phyloP scores from a whole-genome alignment of 83 land plant genomes.

The Thuja plicata region DNA sequence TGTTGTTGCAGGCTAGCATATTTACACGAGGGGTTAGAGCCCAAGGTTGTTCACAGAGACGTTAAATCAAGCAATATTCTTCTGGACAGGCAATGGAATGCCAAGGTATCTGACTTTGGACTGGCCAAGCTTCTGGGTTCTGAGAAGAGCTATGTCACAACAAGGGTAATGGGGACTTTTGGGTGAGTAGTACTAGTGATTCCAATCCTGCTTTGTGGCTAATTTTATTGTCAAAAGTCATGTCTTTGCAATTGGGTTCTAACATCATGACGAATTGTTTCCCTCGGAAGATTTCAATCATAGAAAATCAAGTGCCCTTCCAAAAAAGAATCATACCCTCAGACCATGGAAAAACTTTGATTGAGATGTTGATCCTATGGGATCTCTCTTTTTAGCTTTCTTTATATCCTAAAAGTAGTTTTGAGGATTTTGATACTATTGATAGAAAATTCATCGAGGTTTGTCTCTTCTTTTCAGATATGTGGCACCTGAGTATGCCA shows the following conservation, averaged over 20 bases:
- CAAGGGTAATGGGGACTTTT: conserved; percentile 87
- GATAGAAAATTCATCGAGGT: neutral
- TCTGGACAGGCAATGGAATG: conserved; percentile 67
- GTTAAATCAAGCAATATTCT: conserved; percentile 82
- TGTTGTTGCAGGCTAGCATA: conserved; percentile 60
- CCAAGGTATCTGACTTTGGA: conserved; percentile 84
- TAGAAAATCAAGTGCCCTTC: neutral
- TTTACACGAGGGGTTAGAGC: conserved; percentile 85
- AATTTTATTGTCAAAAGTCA: neutral
- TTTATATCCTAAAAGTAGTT: neutral
- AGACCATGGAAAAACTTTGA: neutral
- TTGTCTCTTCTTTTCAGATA: conserved; percentile 32
- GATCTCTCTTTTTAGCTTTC: neutral
- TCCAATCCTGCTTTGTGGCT: neutral
- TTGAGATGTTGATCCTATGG: neutral
- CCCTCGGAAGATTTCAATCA: neutral
- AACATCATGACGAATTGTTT: neutral
- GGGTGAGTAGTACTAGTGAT: conserved; percentile 41
- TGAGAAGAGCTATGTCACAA: conserved; percentile 73
- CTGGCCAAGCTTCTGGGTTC: conserved; percentile 76
- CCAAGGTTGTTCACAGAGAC: conserved; percentile 84
- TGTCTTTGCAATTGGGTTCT: neutral
- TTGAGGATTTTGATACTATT: neutral
- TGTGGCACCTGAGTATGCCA: conserved; percentile 81
- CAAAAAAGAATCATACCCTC: neutral